Conservation (phyloP, 257 asterid genomes). For the Nicotiana knightiana region DNA sequence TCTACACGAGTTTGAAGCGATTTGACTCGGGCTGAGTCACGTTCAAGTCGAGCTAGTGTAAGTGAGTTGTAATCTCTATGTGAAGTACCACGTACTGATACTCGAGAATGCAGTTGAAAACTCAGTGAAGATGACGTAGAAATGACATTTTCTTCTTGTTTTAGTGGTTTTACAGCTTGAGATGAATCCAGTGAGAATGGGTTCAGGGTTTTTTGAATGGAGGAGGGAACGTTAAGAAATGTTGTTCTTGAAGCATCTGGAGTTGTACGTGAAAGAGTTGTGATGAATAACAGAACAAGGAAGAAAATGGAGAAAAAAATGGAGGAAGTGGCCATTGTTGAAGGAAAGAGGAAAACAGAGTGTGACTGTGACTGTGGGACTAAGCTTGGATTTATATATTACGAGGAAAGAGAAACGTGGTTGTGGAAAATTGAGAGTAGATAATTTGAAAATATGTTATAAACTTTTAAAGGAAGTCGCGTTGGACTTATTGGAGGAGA, state of each 20-base stretch:
- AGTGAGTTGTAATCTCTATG: constrained; percentile 49
- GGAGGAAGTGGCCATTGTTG: constrained; percentile 26
- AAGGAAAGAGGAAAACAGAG: neutral
- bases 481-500: too few relatives aligned
- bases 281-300: constrained; percentile 23
- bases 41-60: constrained; percentile 54
- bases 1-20: constrained; percentile 69
- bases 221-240: constrained; percentile 42
- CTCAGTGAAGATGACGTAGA: constrained; percentile 26
- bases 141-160: constrained; percentile 19
- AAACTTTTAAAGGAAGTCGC: too few relatives aligned
- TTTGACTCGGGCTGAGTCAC: constrained; percentile 69
- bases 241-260: constrained; percentile 22
- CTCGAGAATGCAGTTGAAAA: constrained; percentile 61
- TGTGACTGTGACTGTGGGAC: neutral
- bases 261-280: constrained; percentile 43
- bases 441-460: neutral
- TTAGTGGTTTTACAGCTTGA: constrained; percentile 26
- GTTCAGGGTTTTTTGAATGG: constrained; percentile 38
- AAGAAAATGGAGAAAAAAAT: constrained; percentile 7
- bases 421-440: neutral
- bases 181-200: constrained; percentile 29
- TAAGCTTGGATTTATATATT: constrained; percentile 17
- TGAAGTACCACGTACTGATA: constrained; percentile 39
- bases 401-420: too few relatives aligned